Evolutionary conservation across 495 filamentous ascomycete genomes (phyloP), one percentile per base, ranked within the genome.

Genomic region (Durotheca rogersii): DNA sequence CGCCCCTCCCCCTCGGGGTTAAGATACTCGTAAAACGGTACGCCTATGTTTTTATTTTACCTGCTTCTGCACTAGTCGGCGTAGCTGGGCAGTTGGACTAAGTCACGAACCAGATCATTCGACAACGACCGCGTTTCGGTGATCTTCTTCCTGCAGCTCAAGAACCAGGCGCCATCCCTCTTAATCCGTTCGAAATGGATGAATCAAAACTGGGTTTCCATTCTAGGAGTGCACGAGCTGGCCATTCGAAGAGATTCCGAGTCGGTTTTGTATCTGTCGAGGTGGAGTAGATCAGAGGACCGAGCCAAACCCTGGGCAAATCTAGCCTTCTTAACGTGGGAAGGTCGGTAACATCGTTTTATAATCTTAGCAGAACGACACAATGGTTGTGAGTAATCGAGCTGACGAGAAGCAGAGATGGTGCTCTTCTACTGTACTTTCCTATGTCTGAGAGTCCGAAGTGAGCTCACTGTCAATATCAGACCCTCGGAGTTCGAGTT

Each of bases 361-460:
- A 30, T 2, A 3, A 36, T 19, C 16, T 15, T n/a, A 21, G 6
- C 14, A 32, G 4, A 17, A 20, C 15, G 16, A 11, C 7, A 19
- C 2, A 31, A 12, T n/a, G n/a, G n/a, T n/a, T n/a, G 15, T 21
- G 12, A 32, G 9, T 18, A 27, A 11, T n/a, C 1, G 43, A 21
- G 51, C 62, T 59, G 32, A 69, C 41, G 11, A 0, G 17, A 14
- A 36, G 15, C 30, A 77, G 74, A 79, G 49, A 82, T 95, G 81
- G 86, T 90, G 9, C 70, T 88, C 1, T 93, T 95, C 64, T 87
- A 86, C 65, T 85, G 80, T 66, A 81, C 84, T 0, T 87, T 92
- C 57, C 67, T 88, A 18, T 83, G 86, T 0, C 75, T 95, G 47
- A 89, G 89, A 60, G 76, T 81, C 10, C 81, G 88, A 38, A 88